Evolutionary conservation across 306 rosid genomes (phyloP), one percentile per base, ranked within the genome.

Genomic region (Fragaria vesca): DNA sequence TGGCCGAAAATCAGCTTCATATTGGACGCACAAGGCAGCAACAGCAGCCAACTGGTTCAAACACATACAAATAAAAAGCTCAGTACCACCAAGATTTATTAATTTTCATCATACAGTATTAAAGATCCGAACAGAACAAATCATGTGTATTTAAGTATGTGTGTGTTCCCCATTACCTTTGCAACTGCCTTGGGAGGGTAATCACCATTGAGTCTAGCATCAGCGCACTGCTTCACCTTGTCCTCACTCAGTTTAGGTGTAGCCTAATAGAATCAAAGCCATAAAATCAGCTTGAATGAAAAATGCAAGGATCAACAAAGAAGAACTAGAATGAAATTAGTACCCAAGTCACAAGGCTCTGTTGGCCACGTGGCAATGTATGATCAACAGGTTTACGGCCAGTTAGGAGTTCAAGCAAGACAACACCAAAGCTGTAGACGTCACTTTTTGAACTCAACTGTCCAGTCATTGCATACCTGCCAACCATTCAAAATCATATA

Each of bases 321-420:
- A 66, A 66, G 66, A 71, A 63, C 50, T n/a, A 66, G 40, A 74
- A 47, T 10, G 36, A 51, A 62, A 81, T 70, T 71, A 73, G 66
- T 88, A 92, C 97, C 97, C 97, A 92, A 11, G 95, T 92, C 73
- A 92, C 97, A 71, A 92, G 97, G 89, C 97, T 92, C 85, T 92
- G 97, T 82, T 92, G 93, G 66, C 95, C 97, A 52, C 95, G 87
- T 2, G 97, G 97, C 46, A 92, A 87, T 20, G 93, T 92, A 52
- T 88, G 91, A 84, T 92, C 97, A 32, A 92, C 95, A 4, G 95
- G 97, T 68, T 90, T 92, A 26, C 95, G 91, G 32, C 97, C 97
- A 0, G 97, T 90, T 80, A 92, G 80, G 65, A 92, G 91, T 78
- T 92, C 97, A 76, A 92, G 83, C 76, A 92, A 80, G 70, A 92